These are phyloP conservation scores for Colletotrichum sp. DNA, from an alignment of 2,329 filamentous ascomycete genomes.

Conservation along the genomic window DNA sequence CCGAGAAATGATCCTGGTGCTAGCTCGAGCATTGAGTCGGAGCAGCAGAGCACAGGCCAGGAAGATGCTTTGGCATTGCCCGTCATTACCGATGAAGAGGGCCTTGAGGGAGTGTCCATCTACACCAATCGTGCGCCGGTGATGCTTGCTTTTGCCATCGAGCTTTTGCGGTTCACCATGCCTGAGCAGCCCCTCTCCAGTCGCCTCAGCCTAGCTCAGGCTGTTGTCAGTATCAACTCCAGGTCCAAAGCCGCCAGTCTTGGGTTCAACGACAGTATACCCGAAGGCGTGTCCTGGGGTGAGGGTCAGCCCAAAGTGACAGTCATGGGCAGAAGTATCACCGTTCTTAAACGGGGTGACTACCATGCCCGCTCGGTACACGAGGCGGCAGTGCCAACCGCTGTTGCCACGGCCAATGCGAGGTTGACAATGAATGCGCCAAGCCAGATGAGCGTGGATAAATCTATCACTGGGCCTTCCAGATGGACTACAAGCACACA, in stretches of 20 bases:
- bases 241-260: conserved; percentile 77
- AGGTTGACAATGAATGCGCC: neutral
- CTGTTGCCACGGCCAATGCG: conserved; percentile 12
- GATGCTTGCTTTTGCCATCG: conserved; percentile 80
- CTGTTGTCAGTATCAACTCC: conserved; percentile 82
- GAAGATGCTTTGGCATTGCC: conserved; percentile 69
- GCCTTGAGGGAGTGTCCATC: conserved; percentile 62
- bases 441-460: conserved; percentile 6
- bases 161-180: conserved; percentile 79
- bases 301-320: conserved; percentile 76
- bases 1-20: neutral
- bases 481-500: conserved; percentile 58
- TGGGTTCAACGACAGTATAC: conserved; percentile 69
- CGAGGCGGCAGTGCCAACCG: neutral
- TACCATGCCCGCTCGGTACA: conserved; percentile 50
- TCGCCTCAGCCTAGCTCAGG: conserved; percentile 81
- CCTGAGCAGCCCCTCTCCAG: conserved; percentile 86
- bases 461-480: conserved; percentile 2
- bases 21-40: conserved; percentile 20
- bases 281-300: conserved; percentile 75
- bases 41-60: conserved; percentile 45
- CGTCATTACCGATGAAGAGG: conserved; percentile 59
- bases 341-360: conserved; percentile 78
- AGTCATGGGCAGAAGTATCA: conserved; percentile 76
- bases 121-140: conserved; percentile 83